phyloP scores from a whole-genome alignment of 495 filamentous ascomycete genomes.

The Tricharina praecox region DNA sequence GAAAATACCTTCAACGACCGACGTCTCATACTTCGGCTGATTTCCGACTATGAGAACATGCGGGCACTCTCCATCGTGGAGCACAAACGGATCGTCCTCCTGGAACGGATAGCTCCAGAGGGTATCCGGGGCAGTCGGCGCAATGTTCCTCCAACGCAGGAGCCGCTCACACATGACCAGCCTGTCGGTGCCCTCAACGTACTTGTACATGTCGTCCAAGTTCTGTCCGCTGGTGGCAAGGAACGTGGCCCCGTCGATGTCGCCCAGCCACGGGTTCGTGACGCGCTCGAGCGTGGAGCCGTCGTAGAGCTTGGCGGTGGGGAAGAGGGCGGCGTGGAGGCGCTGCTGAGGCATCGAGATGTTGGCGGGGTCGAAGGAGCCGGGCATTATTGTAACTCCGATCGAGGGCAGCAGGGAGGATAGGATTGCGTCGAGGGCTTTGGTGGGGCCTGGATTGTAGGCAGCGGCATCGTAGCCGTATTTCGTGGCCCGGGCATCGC shows the following conservation, averaged over 20 bases:
- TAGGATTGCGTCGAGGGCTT: conserved; percentile 69
- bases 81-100: conserved; percentile 71
- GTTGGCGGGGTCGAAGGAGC: conserved; percentile 61
- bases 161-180: conserved; percentile 81
- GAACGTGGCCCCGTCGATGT: conserved; percentile 71
- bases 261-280: conserved; percentile 85
- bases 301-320: conserved; percentile 50
- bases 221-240: conserved; percentile 81
- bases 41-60: conserved; percentile 84
- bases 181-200: conserved; percentile 56
- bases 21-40: conserved; percentile 66
- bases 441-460: conserved; percentile 72
- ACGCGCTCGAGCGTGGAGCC: conserved; percentile 55
- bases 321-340: conserved; percentile 48
- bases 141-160: conserved; percentile 74
- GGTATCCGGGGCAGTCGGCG: conserved; percentile 94
- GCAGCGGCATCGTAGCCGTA: conserved; percentile 84
- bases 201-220: conserved; percentile 83
- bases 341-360: conserved; percentile 47
- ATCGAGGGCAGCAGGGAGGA: conserved; percentile 62
- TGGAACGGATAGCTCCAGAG: conserved; percentile 95
- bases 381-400: conserved; percentile 64
- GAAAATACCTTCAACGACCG: conserved; percentile 41
- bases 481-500: conserved; percentile 39
- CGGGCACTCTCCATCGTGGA: conserved; percentile 56